Percentiles rank a stretch among this genome's conserved stretches.
These are phyloP conservation scores for Paxillus ammoniavirescens DNA, from an alignment of 768 basidiomycete genomes.

Conservation along the genomic window DNA sequence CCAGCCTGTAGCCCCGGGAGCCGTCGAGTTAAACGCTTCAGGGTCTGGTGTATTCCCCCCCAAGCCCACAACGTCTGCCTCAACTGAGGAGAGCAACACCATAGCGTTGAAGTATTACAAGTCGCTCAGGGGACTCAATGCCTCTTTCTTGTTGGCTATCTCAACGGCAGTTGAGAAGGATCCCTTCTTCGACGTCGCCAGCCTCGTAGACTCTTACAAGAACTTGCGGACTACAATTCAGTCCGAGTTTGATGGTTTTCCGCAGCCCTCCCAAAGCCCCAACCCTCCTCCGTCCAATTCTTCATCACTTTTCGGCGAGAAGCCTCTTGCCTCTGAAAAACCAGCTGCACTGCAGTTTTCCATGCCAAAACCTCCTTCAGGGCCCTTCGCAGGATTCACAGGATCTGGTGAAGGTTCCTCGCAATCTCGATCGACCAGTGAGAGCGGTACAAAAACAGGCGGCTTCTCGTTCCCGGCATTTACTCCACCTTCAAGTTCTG, in stretches of 20 bases:
- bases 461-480: slow-evolving; percentile 27
- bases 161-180: slow-evolving; percentile 61
- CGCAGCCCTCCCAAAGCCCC: slow-evolving; percentile 10
- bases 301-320: slow-evolving; percentile 11
- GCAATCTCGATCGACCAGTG: slow-evolving; percentile 11
- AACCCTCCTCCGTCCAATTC: slow-evolving; percentile 9
- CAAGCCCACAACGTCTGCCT: slow-evolving; percentile 15
- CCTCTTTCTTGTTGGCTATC: slow-evolving; percentile 59
- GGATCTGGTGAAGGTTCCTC: slow-evolving; percentile 16
- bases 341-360: slow-evolving; percentile 10
- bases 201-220: slow-evolving; percentile 58
- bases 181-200: slow-evolving; percentile 66
- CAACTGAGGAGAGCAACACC: slow-evolving; percentile 28
- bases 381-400: slow-evolving; percentile 36
- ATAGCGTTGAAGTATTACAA: slow-evolving; percentile 57
- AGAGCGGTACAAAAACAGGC: slow-evolving; percentile 16
- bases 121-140: slow-evolving; percentile 72
- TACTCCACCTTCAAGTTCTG: slow-evolving; percentile 18
- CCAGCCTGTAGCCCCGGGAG: slow-evolving; percentile 18
- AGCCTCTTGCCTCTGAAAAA: slow-evolving; percentile 15
- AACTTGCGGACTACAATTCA: slow-evolving; percentile 52
- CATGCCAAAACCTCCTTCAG: slow-evolving; percentile 38
- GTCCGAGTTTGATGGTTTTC: slow-evolving; percentile 48
- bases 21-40: background rate
- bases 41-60: slow-evolving; percentile 30